Conservation (phyloP, 257 asterid genomes). For the Petunia secreta region DNA sequence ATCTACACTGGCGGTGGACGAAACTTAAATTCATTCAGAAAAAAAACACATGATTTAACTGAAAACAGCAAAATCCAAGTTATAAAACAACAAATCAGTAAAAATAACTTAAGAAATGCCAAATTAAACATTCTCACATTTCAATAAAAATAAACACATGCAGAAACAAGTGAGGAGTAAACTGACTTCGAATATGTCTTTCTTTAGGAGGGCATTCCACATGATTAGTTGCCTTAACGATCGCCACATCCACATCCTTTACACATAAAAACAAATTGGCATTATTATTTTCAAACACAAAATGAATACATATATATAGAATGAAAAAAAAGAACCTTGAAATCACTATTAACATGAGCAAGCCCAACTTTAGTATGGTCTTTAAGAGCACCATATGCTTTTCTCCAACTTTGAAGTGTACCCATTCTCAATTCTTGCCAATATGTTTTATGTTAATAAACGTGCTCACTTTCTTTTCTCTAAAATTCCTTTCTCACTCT, state of each 20-base stretch:
- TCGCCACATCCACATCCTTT: slow-evolving; percentile 97
- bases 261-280: slow-evolving; percentile 20
- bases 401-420: slow-evolving; percentile 78
- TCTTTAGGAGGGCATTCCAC: slow-evolving; percentile 96
- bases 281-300: not conserved
- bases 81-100: too few relatives aligned
- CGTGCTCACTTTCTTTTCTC: too few relatives aligned
- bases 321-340: slow-evolving; percentile 54
- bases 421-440: slow-evolving; percentile 44
- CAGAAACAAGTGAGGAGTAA: not conserved
- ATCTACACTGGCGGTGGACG: too few relatives aligned
- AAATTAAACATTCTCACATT: not conserved
- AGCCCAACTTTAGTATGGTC: slow-evolving; percentile 90
- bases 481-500: too few relatives aligned
- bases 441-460: too few relatives aligned
- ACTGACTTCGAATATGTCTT: slow-evolving; percentile 85
- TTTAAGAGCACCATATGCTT: slow-evolving; percentile 86
- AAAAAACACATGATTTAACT: too few relatives aligned
- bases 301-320: not conserved
- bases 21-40: too few relatives aligned
- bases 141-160: not conserved
- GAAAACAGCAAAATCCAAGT: too few relatives aligned
- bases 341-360: slow-evolving; percentile 94
- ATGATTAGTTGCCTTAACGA: slow-evolving; percentile 98
- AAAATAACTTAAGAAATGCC: not conserved